A percentile compares a stretch with the other conserved stretches of the same genome.
Conservation (phyloP, 108 stramenopile genomes). For the Cyclotella choctawhatcheeana region DNA sequence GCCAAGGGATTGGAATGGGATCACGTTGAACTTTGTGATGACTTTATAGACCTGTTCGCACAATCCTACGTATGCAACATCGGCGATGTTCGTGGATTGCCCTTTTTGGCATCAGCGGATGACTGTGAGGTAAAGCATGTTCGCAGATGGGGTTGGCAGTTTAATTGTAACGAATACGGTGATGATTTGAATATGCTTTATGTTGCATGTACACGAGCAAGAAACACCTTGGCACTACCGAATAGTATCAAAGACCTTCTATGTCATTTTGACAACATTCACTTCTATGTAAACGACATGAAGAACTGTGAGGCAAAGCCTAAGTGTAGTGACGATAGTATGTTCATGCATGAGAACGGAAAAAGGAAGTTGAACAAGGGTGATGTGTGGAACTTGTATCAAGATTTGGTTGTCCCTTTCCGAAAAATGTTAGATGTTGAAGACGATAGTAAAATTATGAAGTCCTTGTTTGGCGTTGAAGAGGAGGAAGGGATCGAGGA, state of each 20-base stretch:
- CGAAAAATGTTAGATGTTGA: constrained; percentile 27
- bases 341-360: constrained; percentile 6
- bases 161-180: constrained; percentile 4
- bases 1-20: constrained; percentile 55
- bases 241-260: constrained; percentile 12
- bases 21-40: constrained; percentile 42
- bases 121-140: background rate
- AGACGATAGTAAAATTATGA: constrained; percentile 18
- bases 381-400: constrained; percentile 36
- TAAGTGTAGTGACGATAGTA: constrained; percentile 9
- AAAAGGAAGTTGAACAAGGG: constrained; percentile 30
- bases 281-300: constrained; percentile 17
- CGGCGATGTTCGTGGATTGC: background rate
- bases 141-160: constrained; percentile 25
- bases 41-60: constrained; percentile 20
- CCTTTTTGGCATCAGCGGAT: background rate
- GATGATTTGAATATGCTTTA: constrained; percentile 38
- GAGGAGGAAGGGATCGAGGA: background rate
- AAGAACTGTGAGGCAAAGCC: background rate
- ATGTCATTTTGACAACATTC: constrained; percentile 21
- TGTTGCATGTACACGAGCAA: constrained; percentile 41
- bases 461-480: constrained; percentile 18
- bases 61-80: constrained; percentile 4
- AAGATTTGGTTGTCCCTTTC: constrained; percentile 28
- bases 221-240: constrained; percentile 29